These are phyloP conservation scores for Colletotrichum sojae DNA, from an alignment of 2,329 filamentous ascomycete species.

Conservation along the genomic window DNA sequence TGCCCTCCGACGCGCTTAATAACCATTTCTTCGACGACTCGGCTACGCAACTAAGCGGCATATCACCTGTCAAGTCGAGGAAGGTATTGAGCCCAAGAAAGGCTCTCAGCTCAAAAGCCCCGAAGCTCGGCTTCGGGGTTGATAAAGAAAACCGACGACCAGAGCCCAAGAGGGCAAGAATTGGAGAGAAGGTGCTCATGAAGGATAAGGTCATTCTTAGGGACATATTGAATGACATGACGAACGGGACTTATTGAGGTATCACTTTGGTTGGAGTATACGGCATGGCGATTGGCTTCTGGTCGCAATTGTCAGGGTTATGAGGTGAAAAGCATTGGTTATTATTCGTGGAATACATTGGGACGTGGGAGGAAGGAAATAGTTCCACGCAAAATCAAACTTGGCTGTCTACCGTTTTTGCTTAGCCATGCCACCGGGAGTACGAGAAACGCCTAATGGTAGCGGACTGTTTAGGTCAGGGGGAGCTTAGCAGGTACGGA, in stretches of 20 bases:
- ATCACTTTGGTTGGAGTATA: conserved; percentile 22
- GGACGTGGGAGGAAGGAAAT: not conserved
- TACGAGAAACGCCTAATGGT: no score
- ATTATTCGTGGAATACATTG: not conserved
- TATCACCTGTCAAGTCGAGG: conserved; percentile 33
- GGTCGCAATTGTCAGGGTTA: conserved; percentile 21
- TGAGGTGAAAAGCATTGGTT: conserved; percentile 4
- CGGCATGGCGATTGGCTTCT: conserved; percentile 8
- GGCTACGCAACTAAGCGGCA: conserved; percentile 60
- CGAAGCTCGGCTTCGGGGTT: conserved; percentile 40
- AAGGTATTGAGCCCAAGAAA: conserved; percentile 20
- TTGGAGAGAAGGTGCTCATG: conserved; percentile 73
- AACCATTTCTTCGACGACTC: conserved; percentile 77
- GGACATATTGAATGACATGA: conserved; percentile 84
- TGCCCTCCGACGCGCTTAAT: conserved; percentile 75
- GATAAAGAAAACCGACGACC: conserved; percentile 63
- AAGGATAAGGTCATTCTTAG: conserved; percentile 78
- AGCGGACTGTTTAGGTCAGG: no score
- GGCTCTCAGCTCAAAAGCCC: not conserved
- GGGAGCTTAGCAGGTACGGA: no score
- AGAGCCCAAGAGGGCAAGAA: conserved; percentile 69
- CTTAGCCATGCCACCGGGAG: no score
- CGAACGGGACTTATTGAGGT: conserved; percentile 57
- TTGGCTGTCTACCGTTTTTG: no score
- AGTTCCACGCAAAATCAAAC: not conserved